Evolutionary conservation across 2,329 filamentous ascomycete genomes (phyloP).

Genomic region (Hymenoscyphus linearis): DNA sequence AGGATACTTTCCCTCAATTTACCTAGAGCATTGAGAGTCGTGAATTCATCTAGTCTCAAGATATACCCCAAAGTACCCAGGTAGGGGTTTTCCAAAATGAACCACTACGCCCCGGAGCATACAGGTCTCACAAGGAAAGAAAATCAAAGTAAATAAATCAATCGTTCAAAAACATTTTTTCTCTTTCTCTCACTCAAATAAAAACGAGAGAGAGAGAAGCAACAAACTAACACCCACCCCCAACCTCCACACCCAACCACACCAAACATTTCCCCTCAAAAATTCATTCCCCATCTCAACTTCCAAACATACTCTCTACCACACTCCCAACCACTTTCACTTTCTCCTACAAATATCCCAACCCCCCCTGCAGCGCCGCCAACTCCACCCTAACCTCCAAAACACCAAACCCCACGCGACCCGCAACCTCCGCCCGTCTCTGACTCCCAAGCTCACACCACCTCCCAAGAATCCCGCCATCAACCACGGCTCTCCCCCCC

Average conservation of each 20-base stretch:
- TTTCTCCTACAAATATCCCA: conserved; percentile 48
- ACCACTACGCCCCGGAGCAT: too few relatives aligned
- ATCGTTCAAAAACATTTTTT: too few relatives aligned
- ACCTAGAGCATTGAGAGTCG: too few relatives aligned
- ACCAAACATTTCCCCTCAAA: background rate
- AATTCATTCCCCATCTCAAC: background rate
- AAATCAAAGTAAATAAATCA: too few relatives aligned
- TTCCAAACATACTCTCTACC: background rate
- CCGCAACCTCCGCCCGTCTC: conserved; percentile 66
- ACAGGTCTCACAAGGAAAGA: too few relatives aligned
- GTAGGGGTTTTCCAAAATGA: too few relatives aligned
- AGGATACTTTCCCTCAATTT: too few relatives aligned
- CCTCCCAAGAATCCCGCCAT: conserved; percentile 68
- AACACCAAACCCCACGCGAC: conserved; percentile 63
- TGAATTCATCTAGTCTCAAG: too few relatives aligned
- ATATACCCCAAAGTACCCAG: too few relatives aligned
- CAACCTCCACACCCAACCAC: background rate
- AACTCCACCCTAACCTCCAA: conserved; percentile 67
- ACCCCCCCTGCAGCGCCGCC: conserved; percentile 55
- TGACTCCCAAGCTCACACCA: conserved; percentile 73
- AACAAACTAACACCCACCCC: too few relatives aligned
- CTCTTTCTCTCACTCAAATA: too few relatives aligned
- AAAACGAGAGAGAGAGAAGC: too few relatives aligned
- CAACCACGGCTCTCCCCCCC: conserved; percentile 50
- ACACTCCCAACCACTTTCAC: background rate